Evolutionary conservation across 345 rosid genomes (phyloP).

Genomic region (Sonneratia alba): DNA sequence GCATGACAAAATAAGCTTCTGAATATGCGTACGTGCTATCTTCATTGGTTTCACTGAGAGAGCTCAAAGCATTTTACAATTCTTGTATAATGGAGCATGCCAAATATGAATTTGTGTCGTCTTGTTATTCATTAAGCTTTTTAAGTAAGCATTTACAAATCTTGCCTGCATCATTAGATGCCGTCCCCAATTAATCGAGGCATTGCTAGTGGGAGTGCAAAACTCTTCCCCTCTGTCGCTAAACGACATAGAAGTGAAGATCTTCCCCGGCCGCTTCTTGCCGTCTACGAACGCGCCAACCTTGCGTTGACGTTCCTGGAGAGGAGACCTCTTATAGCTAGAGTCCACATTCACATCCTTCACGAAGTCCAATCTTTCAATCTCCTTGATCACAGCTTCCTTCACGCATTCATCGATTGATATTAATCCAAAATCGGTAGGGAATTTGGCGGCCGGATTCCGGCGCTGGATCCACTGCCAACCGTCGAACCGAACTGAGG

Average conservation of each 20-base stretch:
- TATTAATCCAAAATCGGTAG: conserved; percentile 79
- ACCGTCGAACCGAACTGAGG: conserved; percentile 37
- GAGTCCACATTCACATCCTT: conserved; percentile 74
- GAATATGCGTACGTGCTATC: neutral
- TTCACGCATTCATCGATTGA: conserved; percentile 42
- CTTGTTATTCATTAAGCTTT: neutral
- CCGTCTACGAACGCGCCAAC: conserved; percentile 44
- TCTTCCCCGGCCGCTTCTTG: conserved; percentile 79
- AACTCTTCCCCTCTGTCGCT: conserved; percentile 30
- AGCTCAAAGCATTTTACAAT: neutral
- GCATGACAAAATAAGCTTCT: neutral
- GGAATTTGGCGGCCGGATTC: conserved; percentile 60
- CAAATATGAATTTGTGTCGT: neutral
- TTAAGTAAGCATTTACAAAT: neutral
- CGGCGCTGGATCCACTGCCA: conserved; percentile 88
- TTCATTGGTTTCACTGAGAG: neutral
- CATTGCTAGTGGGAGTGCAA: conserved; percentile 38
- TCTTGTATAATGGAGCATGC: neutral
- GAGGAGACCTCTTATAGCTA: conserved; percentile 54
- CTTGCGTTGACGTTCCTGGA: conserved; percentile 12
- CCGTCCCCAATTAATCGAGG: conserved; percentile 63
- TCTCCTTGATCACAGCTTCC: conserved; percentile 41
- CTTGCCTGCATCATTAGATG: conserved; percentile 64
- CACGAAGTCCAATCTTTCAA: conserved; percentile 49
- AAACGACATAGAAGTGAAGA: conserved; percentile 81